phyloP scores from a whole-genome alignment of 2,329 filamentous ascomycete species.

The Aspergillus quadrilineatus region DNA sequence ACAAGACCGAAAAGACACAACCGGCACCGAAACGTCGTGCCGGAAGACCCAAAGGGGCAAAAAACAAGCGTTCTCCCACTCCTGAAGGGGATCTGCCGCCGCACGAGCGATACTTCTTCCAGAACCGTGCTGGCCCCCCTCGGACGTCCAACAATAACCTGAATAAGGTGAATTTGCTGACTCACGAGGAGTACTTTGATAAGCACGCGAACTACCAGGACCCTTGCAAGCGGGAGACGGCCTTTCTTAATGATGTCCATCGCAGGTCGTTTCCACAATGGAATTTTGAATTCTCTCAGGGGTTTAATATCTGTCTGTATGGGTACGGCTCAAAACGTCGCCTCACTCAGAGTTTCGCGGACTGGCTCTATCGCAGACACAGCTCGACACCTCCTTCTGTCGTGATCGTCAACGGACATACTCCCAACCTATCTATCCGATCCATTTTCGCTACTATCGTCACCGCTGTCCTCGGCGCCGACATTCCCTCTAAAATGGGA shows the following conservation, averaged over 20 bases:
- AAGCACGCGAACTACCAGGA: constrained; percentile 64
- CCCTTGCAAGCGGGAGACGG: constrained; percentile 67
- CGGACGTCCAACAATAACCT: constrained; percentile 89
- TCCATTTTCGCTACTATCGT: constrained; percentile 60
- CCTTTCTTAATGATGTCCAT: constrained; percentile 72
- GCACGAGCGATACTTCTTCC: constrained; percentile 90
- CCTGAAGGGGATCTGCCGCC: constrained; percentile 79
- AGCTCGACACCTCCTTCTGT: constrained; percentile 55
- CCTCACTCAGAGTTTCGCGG: constrained; percentile 73
- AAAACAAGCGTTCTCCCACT: constrained; percentile 68
- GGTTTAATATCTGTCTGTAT: constrained; percentile 87
- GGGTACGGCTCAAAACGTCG: constrained; percentile 86
- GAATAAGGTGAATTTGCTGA: constrained; percentile 70
- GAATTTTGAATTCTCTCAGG: constrained; percentile 82
- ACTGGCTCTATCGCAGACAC: constrained; percentile 58
- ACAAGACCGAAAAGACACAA: constrained; percentile 40
- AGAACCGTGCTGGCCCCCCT: constrained; percentile 76
- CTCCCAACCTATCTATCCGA: constrained; percentile 45
- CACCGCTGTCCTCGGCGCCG: constrained; percentile 54
- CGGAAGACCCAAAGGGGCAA: constrained; percentile 56
- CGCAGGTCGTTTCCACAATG: constrained; percentile 83
- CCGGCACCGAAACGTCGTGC: constrained; percentile 56
- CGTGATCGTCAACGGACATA: constrained; percentile 84
- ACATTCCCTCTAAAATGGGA: constrained; percentile 52
- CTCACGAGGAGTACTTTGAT: constrained; percentile 88